phyloP scores from a whole-genome alignment of 192 early-diverging fungal species.

The Pecoramyces ruminantium region DNA sequence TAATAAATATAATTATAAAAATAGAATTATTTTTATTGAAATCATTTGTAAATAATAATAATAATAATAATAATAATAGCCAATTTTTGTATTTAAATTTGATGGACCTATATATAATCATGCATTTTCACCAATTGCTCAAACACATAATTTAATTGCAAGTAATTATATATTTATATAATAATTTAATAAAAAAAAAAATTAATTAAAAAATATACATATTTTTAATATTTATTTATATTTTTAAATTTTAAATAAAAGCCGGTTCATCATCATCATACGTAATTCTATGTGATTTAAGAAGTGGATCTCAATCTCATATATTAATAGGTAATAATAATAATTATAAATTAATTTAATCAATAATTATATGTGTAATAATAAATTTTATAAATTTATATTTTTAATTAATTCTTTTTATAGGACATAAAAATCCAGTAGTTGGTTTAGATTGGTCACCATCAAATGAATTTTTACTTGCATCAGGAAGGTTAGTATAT shows the following conservation, averaged over 20 bases:
- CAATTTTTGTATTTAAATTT: slow-evolving; percentile 51
- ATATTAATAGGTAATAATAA: slow-evolving; percentile 11
- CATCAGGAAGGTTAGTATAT: slow-evolving; percentile 41
- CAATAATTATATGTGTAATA: slow-evolving; percentile 6
- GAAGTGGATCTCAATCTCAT: slow-evolving; percentile 26
- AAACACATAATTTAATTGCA: slow-evolving; percentile 54
- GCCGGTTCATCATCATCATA: slow-evolving; percentile 44
- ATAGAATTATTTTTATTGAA: no score
- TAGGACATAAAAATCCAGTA: slow-evolving; percentile 42
- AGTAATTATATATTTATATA: slow-evolving; percentile 14
- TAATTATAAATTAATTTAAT: no score
- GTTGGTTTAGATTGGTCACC: slow-evolving; percentile 60
- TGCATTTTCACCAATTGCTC: slow-evolving; percentile 56
- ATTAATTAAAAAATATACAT: no score
- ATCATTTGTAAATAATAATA: no score
- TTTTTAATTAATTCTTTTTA: no score
- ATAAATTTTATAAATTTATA: slow-evolving; percentile 28
- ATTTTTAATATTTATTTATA: background rate
- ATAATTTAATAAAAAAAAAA: no score
- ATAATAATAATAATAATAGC: slow-evolving; percentile 3
- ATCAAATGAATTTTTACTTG: slow-evolving; percentile 44
- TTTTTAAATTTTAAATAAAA: slow-evolving; percentile 3
- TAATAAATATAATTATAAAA: no score
- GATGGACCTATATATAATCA: slow-evolving; percentile 49
- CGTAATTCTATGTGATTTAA: slow-evolving; percentile 67